A percentile compares a stretch with the other conserved stretches of the same genome.
These are phyloP conservation scores for Cercospora sesami DNA, from an alignment of 2,329 filamentous ascomycete genomes.

Conservation along the genomic window DNA sequence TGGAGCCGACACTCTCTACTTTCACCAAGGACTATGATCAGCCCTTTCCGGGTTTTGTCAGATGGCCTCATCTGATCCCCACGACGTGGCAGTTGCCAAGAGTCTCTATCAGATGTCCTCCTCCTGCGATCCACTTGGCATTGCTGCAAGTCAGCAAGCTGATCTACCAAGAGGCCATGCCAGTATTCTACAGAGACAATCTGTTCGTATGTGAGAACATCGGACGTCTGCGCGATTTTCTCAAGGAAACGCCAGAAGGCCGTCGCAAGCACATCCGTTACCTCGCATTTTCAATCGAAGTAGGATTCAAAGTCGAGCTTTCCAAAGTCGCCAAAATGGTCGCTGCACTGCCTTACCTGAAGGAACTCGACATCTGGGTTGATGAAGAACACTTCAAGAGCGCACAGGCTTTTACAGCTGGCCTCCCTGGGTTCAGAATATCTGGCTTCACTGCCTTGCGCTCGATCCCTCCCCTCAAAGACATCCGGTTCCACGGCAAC, in stretches of 20 bases:
- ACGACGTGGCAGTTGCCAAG: background rate
- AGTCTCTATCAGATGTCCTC: background rate
- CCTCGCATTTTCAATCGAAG: background rate
- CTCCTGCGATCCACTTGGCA: constrained; percentile 9
- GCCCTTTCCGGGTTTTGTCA: background rate
- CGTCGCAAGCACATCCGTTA: constrained; percentile 1
- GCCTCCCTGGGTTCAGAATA: background rate
- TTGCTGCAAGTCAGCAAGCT: constrained; percentile 24
- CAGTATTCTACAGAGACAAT: constrained; percentile 21
- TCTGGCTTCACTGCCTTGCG: constrained; percentile 14
- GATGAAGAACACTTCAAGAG: constrained; percentile 9
- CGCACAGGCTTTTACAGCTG: background rate
- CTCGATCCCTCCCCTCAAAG: constrained; percentile 11
- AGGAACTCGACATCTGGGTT: constrained; percentile 17
- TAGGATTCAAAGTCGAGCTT: background rate
- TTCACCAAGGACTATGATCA: constrained; percentile 7
- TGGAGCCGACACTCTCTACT: background rate
- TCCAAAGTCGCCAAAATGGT: constrained; percentile 13
- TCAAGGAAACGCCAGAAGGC: background rate
- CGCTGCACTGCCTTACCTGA: constrained; percentile 5
- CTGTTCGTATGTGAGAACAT: constrained; percentile 5
- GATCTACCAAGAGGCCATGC: constrained; percentile 20
- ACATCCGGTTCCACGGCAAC: constrained; percentile 15
- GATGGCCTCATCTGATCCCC: background rate
- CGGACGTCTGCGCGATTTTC: background rate